These are phyloP conservation scores for Sordaria brevicollis DNA, from an alignment of 495 filamentous ascomycete species.

Conservation along the genomic window DNA sequence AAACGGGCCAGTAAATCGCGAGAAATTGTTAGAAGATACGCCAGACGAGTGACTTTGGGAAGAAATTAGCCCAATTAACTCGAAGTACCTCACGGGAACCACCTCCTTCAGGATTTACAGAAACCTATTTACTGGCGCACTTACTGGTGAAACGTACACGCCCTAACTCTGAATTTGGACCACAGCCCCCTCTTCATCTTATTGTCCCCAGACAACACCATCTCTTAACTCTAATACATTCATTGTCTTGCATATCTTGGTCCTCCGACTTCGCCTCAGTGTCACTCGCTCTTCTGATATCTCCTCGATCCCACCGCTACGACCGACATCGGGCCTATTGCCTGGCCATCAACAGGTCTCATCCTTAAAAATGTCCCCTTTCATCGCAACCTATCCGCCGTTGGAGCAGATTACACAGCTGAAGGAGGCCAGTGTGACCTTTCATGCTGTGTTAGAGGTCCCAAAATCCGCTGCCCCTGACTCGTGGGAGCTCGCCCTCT, in stretches of 20 bases:
- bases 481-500: slow-evolving; percentile 63
- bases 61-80: too few species aligned
- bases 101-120: neutral
- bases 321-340: neutral
- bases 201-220: neutral
- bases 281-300: neutral
- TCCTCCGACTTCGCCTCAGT: neutral
- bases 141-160: too few species aligned
- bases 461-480: slow-evolving; percentile 43
- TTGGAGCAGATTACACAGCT: slow-evolving; percentile 58
- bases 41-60: too few species aligned
- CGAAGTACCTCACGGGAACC: neutral
- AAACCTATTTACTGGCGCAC: too few species aligned
- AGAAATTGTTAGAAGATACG: too few species aligned
- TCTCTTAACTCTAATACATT: neutral
- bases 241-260: neutral
- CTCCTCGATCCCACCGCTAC: neutral
- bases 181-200: too few species aligned
- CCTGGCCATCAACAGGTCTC: neutral
- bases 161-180: too few species aligned
- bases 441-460: slow-evolving; percentile 65
- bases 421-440: slow-evolving; percentile 38
- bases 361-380: slow-evolving; percentile 15
- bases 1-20: too few species aligned
- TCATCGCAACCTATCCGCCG: slow-evolving; percentile 47